Evolutionary conservation across 2,329 filamentous ascomycete genomes (phyloP).

Genomic region (Venturia nashicola): DNA sequence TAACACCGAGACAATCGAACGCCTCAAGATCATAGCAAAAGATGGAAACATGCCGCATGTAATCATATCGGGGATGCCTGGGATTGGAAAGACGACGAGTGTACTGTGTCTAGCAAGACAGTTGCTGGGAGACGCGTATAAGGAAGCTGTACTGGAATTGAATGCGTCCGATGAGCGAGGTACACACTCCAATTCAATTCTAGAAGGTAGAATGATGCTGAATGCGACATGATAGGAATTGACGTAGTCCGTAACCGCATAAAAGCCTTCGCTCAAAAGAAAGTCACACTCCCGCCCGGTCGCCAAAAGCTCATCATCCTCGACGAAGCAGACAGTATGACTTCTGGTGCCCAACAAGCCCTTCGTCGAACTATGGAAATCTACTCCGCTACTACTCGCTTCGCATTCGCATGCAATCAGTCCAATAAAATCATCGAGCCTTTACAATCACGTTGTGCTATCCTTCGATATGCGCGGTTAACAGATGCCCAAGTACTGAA

Average conservation of each 20-base stretch:
- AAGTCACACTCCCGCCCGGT: constrained; percentile 83
- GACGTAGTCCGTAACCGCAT: constrained; percentile 95
- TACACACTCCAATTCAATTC: constrained; percentile 17
- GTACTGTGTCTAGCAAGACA: constrained; percentile 87
- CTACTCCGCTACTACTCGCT: constrained; percentile 89
- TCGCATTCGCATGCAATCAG: constrained; percentile 97
- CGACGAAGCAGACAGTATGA: constrained; percentile 96
- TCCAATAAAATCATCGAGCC: constrained; percentile 99
- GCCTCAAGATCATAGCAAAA: constrained; percentile 93
- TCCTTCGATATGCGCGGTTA: constrained; percentile 82
- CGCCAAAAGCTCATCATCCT: constrained; percentile 95
- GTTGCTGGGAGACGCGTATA: constrained; percentile 83
- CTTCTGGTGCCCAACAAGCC: constrained; percentile 88
- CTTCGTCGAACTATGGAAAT: constrained; percentile 97
- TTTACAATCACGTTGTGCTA: constrained; percentile 92
- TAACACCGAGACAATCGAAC: constrained; percentile 94
- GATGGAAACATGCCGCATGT: constrained; percentile 99
- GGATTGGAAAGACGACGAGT: constrained; percentile 96
- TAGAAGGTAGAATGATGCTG: not conserved
- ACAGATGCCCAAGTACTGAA: constrained; percentile 90
- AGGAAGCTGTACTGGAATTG: constrained; percentile 90
- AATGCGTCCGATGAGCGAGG: constrained; percentile 94
- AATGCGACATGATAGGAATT: constrained; percentile 50
- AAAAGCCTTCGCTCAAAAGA: constrained; percentile 98
- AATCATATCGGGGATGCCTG: constrained; percentile 98